phyloP scores from a whole-genome alignment of 192 early-diverging fungal species.

The Mortierella alpina region DNA sequence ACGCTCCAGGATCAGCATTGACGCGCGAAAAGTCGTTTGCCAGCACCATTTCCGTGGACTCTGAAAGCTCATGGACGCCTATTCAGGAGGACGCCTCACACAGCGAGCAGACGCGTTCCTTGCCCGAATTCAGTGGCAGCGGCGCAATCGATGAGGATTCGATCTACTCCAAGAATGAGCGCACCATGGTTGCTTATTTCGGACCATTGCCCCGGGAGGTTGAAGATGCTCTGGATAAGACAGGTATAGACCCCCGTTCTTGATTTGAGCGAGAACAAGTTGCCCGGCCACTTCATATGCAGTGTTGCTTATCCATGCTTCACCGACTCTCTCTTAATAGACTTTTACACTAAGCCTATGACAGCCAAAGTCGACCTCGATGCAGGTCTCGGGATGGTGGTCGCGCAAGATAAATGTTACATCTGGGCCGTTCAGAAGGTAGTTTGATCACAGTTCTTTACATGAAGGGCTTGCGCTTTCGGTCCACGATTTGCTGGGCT shows the following conservation, averaged over 20 bases:
- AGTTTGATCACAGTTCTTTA: background rate
- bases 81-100: background rate
- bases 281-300: background rate
- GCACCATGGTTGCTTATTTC: conserved; percentile 43
- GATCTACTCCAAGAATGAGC: conserved; percentile 41
- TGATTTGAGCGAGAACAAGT: background rate
- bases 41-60: background rate
- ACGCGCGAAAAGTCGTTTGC: background rate
- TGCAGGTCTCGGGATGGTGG: conserved; percentile 34
- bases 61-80: conserved; percentile 19
- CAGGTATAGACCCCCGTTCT: conserved; percentile 11
- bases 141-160: conserved; percentile 37
- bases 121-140: background rate
- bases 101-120: background rate
- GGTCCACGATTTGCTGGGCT: background rate
- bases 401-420: conserved; percentile 39
- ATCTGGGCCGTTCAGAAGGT: conserved; percentile 55
- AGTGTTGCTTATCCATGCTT: background rate
- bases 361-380: conserved; percentile 44
- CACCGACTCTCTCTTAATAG: conserved; percentile 10
- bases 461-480: too few relatives aligned
- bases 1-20: background rate
- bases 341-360: conserved; percentile 45
- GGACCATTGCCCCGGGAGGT: conserved; percentile 49
- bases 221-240: conserved; percentile 33